Evolutionary conservation across 495 filamentous ascomycete species (phyloP), one percentile per base, ranked within the genome.

Genomic region (Clavariopsis aquatica): DNA sequence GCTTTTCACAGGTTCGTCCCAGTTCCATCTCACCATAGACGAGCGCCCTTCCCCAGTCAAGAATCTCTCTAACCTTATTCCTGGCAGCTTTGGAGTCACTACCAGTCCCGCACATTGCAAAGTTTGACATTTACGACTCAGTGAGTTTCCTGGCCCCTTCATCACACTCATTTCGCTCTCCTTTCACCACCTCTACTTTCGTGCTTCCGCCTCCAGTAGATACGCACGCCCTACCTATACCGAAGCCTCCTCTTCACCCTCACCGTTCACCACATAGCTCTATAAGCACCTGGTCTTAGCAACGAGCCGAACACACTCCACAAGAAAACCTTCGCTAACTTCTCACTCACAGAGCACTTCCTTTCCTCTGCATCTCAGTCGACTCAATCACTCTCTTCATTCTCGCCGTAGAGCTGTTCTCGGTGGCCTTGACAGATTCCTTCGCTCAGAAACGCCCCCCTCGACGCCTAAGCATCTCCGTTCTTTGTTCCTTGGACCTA

Each of bases 61-160:
- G 34, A 28, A 10, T 26, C 1, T n/a, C 28, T 24, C 63, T 66
- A n/a, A 60, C 56, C 38, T 28, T 26, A 1, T 34, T 8, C 45
- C 22, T 43, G 38, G 19, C 68, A 70, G 68, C 68, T 70, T 70
- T 66, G 65, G 65, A 62, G 65, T 64, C 63, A 63, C 54, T 62
- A 58, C 62, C 57, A 57, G 41, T 64, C 54, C 58, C 49, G 46
- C 62, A 62, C 64, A 70, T 66, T 67, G 52, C 68, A 49, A 64
- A 64, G 51, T 62, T 65, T 70, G 62, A 62, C 47, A 63, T 64
- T 51, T 64, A 58, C 64, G 57, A 59, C 52, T 51, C 57, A 49
- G 68, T 70, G 54, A 65, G 53, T 64, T 27, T 28, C 5, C 20
- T 24, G 19, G 23, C 5, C 20, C 53, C 10, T 23, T 29, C 45